Evolutionary conservation across 257 asterid genomes (phyloP), one percentile per base, ranked within the genome.

Genomic region (Scutellaria minor): DNA sequence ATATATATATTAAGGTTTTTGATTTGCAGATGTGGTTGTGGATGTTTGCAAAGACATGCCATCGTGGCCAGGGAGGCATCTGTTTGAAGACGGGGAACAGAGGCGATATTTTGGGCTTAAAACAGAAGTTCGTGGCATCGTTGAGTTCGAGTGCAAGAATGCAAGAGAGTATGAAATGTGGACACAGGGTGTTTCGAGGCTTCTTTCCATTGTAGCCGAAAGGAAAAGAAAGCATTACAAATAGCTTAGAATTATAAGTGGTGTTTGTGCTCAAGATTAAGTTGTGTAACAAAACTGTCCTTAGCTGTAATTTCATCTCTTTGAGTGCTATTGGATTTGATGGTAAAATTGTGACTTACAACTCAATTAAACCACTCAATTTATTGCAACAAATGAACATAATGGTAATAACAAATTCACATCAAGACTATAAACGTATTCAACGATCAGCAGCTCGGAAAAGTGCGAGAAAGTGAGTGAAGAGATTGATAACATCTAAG

Each of bases 1-100:
- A 14, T 52, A 24, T 24, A n/a, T n/a, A n/a, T 18, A 18, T 44
- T 6, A 31, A n/a, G 31, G 13, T 5, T 27, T 62, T 8, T 44
- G 5, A 5, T 37, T 6, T 55, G 10, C 89, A 95, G 99, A 90
- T 77, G 94, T 92, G 13, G 98, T 95, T n/a, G 31, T 87, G 51
- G 96, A 87, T 54, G 96, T 95, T 20, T 73, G 83, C 56, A 90
- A 83, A 66, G 93, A 92, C 75, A 71, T 92, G 72, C 86, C 99
- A 0, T 95, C 99, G n/a, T 95, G 99, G 98, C 93, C 99, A 0
- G 99, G 99, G 50, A 76, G 99, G 51, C 98, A 95, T 73, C 73
- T 95, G 81, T 86, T 95, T 20, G 95, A 95, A 74, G 99, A 90
- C 37, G 98, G 98, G 3, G 96, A 92, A 69, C 88, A 95, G 82